Conservation (phyloP, 78 protist species). For the Dictyostelium firmibasis region DNA sequence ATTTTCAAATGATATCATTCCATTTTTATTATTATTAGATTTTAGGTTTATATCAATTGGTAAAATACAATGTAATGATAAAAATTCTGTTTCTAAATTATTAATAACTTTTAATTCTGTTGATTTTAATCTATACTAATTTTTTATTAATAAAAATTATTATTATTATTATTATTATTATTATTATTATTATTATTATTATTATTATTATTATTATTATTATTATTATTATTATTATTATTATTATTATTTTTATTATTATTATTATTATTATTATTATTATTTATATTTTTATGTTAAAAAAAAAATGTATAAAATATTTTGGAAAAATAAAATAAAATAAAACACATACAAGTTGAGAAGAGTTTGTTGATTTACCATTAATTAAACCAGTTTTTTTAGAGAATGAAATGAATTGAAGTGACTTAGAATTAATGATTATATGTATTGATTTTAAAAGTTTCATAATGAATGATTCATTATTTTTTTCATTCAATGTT, state of each 20-base stretch:
- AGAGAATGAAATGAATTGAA: neutral
- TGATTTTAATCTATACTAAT: conserved; percentile 15
- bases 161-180: neutral
- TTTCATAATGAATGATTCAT: neutral
- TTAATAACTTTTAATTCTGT: neutral
- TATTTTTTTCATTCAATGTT: neutral
- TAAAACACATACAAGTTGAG: neutral
- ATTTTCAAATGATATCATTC: neutral
- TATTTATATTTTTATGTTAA: no score
- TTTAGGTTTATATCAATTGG: neutral
- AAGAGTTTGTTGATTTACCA: neutral
- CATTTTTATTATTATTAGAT: neutral
- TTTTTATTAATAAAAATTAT: no score
- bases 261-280: no score
- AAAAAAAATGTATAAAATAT: no score
- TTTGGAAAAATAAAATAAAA: neutral
- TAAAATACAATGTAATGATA: neutral
- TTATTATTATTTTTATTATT: no score
- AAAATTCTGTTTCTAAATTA: neutral
- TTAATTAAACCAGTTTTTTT: neutral
- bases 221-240: no score
- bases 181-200: no score
- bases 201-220: neutral
- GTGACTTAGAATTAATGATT: neutral
- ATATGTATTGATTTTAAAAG: neutral